A percentile compares a stretch with the other conserved stretches of the same genome.
Evolutionary conservation across 2,329 filamentous ascomycete genomes (phyloP).

Genomic region (Daldinia sp.): DNA sequence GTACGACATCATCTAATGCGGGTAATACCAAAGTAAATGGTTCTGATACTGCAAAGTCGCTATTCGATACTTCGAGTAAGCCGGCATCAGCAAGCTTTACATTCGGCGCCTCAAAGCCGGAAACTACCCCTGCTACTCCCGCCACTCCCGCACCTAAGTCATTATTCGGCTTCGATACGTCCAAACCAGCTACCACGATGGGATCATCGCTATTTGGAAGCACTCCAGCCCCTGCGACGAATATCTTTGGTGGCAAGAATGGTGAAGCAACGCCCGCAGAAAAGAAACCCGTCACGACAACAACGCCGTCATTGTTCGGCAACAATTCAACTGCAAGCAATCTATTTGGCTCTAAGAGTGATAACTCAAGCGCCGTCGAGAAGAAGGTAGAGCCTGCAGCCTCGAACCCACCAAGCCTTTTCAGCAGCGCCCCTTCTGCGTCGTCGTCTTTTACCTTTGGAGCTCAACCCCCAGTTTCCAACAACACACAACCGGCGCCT

Average conservation of each 20-base stretch:
- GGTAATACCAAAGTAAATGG: conserved; percentile 49
- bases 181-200: conserved; percentile 54
- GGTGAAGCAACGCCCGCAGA: conserved; percentile 29
- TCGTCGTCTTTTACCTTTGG: conserved; percentile 44
- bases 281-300: conserved; percentile 30
- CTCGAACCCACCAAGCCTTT: conserved; percentile 37
- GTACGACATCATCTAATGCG: conserved; percentile 53
- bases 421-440: conserved; percentile 29
- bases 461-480: conserved; percentile 23
- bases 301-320: conserved; percentile 42
- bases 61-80: conserved; percentile 55
- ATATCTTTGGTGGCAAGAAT: conserved; percentile 30
- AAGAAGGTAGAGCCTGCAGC: conserved; percentile 42
- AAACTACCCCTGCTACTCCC: conserved; percentile 26
- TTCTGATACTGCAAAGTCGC: conserved; percentile 51
- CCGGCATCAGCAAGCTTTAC: conserved; percentile 28
- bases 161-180: conserved; percentile 58
- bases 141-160: conserved; percentile 46
- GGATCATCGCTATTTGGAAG: conserved; percentile 45
- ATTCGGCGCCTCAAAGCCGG: conserved; percentile 34
- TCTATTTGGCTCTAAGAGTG: conserved; percentile 15
- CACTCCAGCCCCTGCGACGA: conserved; percentile 27
- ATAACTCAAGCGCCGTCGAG: conserved; percentile 20
- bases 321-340: conserved; percentile 32
- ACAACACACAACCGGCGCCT: conserved; percentile 24